phyloP scores from a whole-genome alignment of 2,329 filamentous ascomycete genomes.

The Xylaria hypoxylon region DNA sequence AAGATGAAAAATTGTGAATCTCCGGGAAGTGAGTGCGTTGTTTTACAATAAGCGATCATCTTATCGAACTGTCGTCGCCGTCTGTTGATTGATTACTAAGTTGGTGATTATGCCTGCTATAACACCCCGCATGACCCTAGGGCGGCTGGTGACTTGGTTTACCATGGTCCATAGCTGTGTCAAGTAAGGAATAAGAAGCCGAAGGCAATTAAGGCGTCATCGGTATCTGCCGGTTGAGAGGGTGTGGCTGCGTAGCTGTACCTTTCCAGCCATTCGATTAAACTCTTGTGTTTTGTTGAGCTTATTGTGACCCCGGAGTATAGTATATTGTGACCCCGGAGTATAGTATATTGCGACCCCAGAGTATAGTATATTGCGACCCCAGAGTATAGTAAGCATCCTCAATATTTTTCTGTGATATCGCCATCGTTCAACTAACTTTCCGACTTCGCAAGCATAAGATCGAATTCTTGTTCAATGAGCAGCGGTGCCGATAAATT shows the following conservation, averaged over 20 bases:
- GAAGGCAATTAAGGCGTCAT: not conserved
- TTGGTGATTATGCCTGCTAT: not conserved
- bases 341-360: conserved; percentile 25
- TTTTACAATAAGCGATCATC: conserved; percentile 11
- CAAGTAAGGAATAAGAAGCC: too few species aligned
- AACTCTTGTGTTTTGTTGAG: conserved; percentile 7
- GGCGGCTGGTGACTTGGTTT: not conserved
- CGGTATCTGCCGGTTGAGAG: conserved; percentile 19
- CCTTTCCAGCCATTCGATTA: not conserved
- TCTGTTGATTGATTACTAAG: not conserved
- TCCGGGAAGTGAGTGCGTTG: not conserved
- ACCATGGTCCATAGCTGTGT: not conserved
- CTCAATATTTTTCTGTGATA: conserved; percentile 6
- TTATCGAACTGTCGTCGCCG: conserved; percentile 1
- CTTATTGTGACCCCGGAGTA: not conserved
- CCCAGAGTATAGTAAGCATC: conserved; percentile 30
- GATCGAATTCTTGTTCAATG: not conserved
- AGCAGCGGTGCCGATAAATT: not conserved
- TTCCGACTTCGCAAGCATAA: not conserved
- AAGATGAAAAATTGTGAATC: too few species aligned
- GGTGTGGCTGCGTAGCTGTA: conserved; percentile 19
- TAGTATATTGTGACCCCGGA: conserved; percentile 23
- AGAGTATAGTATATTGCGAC: conserved; percentile 23
- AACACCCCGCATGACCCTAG: too few species aligned
- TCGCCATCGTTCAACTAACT: conserved; percentile 1